Evolutionary conservation across 2,329 filamentous ascomycete species (phyloP).

Genomic region (Curvularia hawaiiensis): DNA sequence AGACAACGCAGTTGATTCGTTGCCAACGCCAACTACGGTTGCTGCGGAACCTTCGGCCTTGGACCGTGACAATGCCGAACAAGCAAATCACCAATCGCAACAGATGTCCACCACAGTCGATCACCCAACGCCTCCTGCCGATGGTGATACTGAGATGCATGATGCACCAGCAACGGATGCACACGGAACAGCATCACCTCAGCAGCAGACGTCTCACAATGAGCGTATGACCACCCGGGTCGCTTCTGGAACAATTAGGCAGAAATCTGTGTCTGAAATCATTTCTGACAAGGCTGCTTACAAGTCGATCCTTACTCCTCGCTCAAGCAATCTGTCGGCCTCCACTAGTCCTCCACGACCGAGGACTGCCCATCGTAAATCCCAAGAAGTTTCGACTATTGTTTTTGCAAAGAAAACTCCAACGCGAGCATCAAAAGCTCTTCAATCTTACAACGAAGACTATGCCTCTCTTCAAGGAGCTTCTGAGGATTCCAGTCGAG

Average conservation of each 20-base stretch:
- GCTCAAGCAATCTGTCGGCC: constrained; percentile 35
- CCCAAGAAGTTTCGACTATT: constrained; percentile 72
- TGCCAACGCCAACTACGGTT: constrained; percentile 45
- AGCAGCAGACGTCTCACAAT: constrained; percentile 25
- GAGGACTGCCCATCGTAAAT: constrained; percentile 47
- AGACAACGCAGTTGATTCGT: constrained; percentile 37
- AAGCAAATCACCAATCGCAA: constrained; percentile 12
- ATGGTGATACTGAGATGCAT: constrained; percentile 43
- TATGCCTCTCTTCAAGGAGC: constrained; percentile 54
- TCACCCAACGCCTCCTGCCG: constrained; percentile 45
- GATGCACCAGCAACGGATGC: constrained; percentile 27
- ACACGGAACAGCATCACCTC: constrained; percentile 29
- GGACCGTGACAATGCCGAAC: constrained; percentile 32
- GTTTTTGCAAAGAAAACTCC: constrained; percentile 72
- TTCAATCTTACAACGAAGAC: constrained; percentile 45
- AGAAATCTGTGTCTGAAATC: constrained; percentile 76
- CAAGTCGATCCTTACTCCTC: constrained; percentile 51
- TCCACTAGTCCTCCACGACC: constrained; percentile 34
- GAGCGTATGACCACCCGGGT: constrained; percentile 71
- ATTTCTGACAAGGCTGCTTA: constrained; percentile 62
- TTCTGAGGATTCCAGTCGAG: constrained; percentile 54
- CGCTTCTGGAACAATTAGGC: constrained; percentile 70
- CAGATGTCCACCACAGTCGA: constrained; percentile 21
- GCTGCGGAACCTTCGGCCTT: constrained; percentile 38
- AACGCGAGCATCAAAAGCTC: constrained; percentile 32